These are phyloP conservation scores for Diatrype stigma DNA, from an alignment of 2,329 filamentous ascomycete species.

Conservation along the genomic window DNA sequence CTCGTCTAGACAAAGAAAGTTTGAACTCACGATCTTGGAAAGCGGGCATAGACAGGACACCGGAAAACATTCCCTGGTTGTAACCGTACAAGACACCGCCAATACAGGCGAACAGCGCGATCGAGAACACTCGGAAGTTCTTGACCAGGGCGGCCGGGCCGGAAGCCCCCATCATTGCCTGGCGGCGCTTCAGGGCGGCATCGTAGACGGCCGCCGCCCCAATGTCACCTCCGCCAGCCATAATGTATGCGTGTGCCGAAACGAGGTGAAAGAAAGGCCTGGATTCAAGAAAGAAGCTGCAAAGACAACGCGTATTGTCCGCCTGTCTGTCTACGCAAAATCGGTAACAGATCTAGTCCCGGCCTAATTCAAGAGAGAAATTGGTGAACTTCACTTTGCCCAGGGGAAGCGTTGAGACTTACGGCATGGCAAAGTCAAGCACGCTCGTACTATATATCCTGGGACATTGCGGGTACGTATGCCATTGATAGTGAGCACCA, in stretches of 20 bases:
- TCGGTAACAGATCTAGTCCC: too few species aligned
- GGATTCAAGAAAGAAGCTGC: neutral
- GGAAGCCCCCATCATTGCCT: slow-evolving; percentile 37
- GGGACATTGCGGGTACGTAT: neutral
- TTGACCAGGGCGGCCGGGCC: slow-evolving; percentile 47
- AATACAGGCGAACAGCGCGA: slow-evolving; percentile 59
- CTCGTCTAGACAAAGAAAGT: too few species aligned
- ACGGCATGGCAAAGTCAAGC: neutral
- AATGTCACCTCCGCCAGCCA: slow-evolving; percentile 36
- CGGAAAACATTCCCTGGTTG: slow-evolving; percentile 75
- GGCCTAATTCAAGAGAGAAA: too few species aligned
- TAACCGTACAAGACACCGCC: slow-evolving; percentile 64
- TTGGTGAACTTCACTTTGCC: too few species aligned
- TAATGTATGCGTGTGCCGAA: slow-evolving; percentile 16
- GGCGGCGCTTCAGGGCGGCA: slow-evolving; percentile 38
- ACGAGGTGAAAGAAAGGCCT: too few species aligned
- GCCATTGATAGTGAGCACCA: neutral
- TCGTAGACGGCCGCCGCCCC: slow-evolving; percentile 35
- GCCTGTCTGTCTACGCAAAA: neutral
- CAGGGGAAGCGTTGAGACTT: neutral
- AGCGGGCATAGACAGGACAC: slow-evolving; percentile 56
- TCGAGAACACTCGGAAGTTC: slow-evolving; percentile 57
- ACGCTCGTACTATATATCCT: neutral
- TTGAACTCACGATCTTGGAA: slow-evolving; percentile 44
- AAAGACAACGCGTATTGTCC: too few species aligned